Percentiles rank a stretch among this genome's conserved stretches.
These are phyloP conservation scores for Tulasnella sp. DNA, from an alignment of 768 basidiomycete genomes.

Conservation along the genomic window DNA sequence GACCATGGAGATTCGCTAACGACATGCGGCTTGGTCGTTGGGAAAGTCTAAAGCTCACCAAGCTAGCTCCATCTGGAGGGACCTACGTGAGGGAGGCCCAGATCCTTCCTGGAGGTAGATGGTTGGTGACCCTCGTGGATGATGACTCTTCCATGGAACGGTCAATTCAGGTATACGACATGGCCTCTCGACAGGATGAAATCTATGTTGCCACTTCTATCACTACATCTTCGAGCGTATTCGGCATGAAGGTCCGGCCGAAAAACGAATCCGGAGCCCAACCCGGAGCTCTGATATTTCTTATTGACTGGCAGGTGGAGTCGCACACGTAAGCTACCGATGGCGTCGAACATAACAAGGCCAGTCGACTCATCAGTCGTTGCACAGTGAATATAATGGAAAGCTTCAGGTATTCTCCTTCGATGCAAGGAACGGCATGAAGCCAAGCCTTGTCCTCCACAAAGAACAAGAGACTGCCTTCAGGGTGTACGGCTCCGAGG, in stretches of 20 bases:
- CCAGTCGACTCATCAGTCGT: neutral
- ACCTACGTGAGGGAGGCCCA: neutral
- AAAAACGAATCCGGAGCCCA: neutral
- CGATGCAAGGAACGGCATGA: neutral
- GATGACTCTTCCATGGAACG: neutral
- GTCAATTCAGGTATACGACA: neutral
- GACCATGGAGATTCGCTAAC: neutral
- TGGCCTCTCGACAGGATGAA: neutral
- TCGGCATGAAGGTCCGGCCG: neutral
- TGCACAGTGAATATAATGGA: neutral
- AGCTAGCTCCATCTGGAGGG: neutral
- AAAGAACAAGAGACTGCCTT: neutral
- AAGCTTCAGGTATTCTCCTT: neutral
- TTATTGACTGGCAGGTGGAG: neutral
- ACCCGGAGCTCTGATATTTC: neutral
- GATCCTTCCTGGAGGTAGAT: neutral
- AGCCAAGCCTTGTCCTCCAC: neutral
- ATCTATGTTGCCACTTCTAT: neutral
- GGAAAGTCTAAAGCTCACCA: neutral
- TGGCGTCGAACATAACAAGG: neutral
- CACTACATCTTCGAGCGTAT: no score
- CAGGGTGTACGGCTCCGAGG: neutral
- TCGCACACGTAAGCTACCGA: neutral
- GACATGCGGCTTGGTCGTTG: neutral
- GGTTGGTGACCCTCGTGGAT: neutral